These are phyloP conservation scores for Cutaneotrichosporon dermatis DNA, from an alignment of 1,284 basidiomycete species.

Conservation along the genomic window DNA sequence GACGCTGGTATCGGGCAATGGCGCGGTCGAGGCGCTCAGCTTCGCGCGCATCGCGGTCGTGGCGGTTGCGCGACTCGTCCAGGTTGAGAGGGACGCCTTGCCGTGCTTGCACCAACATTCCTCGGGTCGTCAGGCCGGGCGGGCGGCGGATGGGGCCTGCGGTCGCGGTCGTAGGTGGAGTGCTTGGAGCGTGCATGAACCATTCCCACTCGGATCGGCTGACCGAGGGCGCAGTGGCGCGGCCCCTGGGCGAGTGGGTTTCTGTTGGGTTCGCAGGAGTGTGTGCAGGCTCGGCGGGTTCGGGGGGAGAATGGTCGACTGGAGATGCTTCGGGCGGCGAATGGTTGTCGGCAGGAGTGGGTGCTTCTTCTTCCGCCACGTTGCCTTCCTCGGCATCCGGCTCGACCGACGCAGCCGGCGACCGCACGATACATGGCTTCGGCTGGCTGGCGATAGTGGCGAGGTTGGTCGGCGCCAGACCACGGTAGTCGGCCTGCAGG, in stretches of 20 bases:
- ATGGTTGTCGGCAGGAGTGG: no score
- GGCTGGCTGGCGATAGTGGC: constrained; percentile 8
- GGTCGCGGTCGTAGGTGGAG: neutral
- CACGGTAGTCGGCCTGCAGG: neutral
- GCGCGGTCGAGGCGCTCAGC: constrained; percentile 12
- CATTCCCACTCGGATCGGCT: neutral
- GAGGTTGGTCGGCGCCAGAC: constrained; percentile 15
- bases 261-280: neutral
- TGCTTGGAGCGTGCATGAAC: neutral
- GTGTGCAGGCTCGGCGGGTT: constrained; percentile 1
- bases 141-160: constrained; percentile 1
- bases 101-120: constrained; percentile 13
- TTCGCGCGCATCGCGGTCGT: constrained; percentile 6
- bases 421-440: constrained; percentile 8
- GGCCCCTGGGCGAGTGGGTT: no score
- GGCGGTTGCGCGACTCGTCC: neutral
- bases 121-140: constrained; percentile 10
- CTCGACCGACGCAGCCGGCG: neutral
- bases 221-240: neutral
- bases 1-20: constrained; percentile 4
- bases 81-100: neutral
- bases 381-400: no score
- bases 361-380: no score
- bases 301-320: neutral
- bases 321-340: neutral